phyloP scores from a whole-genome alignment of 2,329 filamentous ascomycete species.

The Fonsecaea pugnacius region DNA sequence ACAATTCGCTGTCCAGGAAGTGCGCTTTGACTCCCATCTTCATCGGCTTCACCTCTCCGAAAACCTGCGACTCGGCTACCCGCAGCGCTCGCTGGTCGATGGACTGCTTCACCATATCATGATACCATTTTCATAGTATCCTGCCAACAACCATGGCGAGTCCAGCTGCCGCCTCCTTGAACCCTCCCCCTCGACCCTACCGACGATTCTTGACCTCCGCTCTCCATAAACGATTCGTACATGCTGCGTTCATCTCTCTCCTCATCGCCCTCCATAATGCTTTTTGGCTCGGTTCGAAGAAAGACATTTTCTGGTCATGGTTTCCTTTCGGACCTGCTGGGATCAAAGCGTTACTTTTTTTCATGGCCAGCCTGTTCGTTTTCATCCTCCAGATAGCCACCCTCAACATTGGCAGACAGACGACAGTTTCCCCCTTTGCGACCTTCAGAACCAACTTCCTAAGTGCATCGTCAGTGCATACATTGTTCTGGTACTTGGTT shows the following conservation, averaged over 20 bases:
- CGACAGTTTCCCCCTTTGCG: slow-evolving; percentile 69
- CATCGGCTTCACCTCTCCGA: background rate
- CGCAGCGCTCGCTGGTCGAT: slow-evolving; percentile 28
- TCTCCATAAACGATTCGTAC: slow-evolving; percentile 82
- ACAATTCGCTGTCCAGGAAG: slow-evolving; percentile 5
- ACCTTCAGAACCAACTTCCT: slow-evolving; percentile 64
- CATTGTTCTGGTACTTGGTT: slow-evolving; percentile 73
- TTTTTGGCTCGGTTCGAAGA: slow-evolving; percentile 70
- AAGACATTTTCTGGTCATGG: slow-evolving; percentile 79
- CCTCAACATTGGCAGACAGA: slow-evolving; percentile 75
- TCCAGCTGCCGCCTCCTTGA: slow-evolving; percentile 14
- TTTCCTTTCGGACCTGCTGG: slow-evolving; percentile 79
- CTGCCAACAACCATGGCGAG: slow-evolving; percentile 24
- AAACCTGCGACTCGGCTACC: background rate
- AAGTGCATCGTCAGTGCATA: slow-evolving; percentile 67
- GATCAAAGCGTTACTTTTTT: slow-evolving; percentile 74
- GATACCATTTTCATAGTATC: background rate
- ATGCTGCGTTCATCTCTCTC: slow-evolving; percentile 72
- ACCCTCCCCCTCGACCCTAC: slow-evolving; percentile 57
- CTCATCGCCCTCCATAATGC: slow-evolving; percentile 74
- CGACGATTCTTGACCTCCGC: slow-evolving; percentile 90
- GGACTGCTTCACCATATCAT: slow-evolving; percentile 25
- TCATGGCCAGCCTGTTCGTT: slow-evolving; percentile 74
- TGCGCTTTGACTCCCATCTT: background rate
- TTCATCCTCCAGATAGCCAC: slow-evolving; percentile 85